Conservation (phyloP, 2,329 filamentous ascomycete species). For the Geosmithia morbida region DNA sequence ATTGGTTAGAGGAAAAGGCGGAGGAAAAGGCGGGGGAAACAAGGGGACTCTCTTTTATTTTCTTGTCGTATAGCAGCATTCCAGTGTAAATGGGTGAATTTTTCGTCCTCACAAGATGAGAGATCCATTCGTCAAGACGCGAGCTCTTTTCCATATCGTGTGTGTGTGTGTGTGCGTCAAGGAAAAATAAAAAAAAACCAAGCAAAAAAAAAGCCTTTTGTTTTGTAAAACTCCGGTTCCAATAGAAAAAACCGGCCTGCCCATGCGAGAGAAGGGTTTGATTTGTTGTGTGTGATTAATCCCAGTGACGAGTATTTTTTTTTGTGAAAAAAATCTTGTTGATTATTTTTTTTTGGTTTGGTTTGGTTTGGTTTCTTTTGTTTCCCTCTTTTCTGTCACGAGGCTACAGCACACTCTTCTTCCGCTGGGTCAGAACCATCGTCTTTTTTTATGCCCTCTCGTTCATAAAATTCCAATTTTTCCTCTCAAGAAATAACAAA, state of each 20-base stretch:
- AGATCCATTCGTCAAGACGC: conserved; percentile 25
- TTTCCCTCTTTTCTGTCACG: neutral
- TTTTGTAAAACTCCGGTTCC: conserved; percentile 29
- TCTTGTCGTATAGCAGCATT: no score
- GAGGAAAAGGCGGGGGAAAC: neutral
- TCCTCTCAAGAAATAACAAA: neutral
- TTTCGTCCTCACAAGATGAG: conserved; percentile 15
- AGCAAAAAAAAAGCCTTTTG: conserved; percentile 19
- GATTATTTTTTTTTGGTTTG: neutral
- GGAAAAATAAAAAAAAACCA: conserved; percentile 23
- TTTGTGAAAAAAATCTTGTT: neutral
- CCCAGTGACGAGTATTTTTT: neutral
- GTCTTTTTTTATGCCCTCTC: neutral
- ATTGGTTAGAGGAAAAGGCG: neutral
- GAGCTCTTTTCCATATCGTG: conserved; percentile 14
- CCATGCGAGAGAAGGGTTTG: conserved; percentile 14
- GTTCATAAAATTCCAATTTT: neutral
- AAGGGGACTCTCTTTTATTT: neutral
- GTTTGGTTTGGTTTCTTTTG: neutral
- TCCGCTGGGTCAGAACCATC: neutral
- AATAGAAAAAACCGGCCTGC: conserved; percentile 19
- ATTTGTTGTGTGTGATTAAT: conserved; percentile 10
- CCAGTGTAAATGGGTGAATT: conserved; percentile 3
- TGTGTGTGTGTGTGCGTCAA: no score
- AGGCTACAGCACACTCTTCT: neutral